Percentiles rank a stretch among this genome's conserved stretches.
Conservation (phyloP, 2,329 filamentous ascomycete species). For the Calonectria pseudoturangicola region DNA sequence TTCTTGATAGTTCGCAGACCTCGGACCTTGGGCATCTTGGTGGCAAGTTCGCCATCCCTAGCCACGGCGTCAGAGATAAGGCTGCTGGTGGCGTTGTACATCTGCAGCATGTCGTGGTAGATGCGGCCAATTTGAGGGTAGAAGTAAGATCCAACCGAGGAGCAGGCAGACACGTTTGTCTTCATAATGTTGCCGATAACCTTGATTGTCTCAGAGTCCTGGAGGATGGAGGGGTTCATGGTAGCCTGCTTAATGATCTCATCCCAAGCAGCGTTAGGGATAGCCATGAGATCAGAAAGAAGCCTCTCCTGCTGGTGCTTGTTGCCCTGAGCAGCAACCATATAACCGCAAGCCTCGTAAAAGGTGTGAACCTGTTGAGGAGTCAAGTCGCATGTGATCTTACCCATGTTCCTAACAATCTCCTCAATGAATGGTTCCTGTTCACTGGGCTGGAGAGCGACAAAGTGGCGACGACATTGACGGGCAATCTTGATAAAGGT, state of each 20-base stretch:
- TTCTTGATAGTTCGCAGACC: conserved; percentile 99
- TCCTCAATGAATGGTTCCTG: conserved; percentile 98
- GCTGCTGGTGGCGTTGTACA: conserved; percentile 98
- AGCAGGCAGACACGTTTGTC: conserved; percentile 99
- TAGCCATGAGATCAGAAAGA: conserved; percentile 92
- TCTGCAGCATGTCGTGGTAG: conserved; percentile 98
- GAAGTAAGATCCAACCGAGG: conserved; percentile 97
- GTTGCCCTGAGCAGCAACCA: conserved; percentile 98
- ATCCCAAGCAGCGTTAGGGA: conserved; percentile 96
- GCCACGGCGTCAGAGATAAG: conserved; percentile 95
- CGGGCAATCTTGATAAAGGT: conserved; percentile 99
- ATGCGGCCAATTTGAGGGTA: conserved; percentile 98
- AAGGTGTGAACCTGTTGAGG: conserved; percentile 99
- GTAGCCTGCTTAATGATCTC: conserved; percentile 93
- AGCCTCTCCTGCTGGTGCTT: conserved; percentile 94
- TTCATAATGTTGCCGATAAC: conserved; percentile 99
- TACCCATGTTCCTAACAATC: conserved; percentile 95
- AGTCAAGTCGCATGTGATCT: conserved; percentile 95
- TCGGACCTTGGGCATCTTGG: conserved; percentile 97
- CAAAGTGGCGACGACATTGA: conserved; percentile 98
- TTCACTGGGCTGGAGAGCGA: conserved; percentile 95
- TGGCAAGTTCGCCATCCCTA: conserved; percentile 91
- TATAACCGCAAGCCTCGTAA: conserved; percentile 98
- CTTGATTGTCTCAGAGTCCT: conserved; percentile 97
- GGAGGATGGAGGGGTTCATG: conserved; percentile 87